Percentiles rank a stretch among this genome's conserved stretches.
These are phyloP conservation scores for Lichtheimia ramosa DNA, from an alignment of 371 early-diverging fungal species.

Conservation along the genomic window DNA sequence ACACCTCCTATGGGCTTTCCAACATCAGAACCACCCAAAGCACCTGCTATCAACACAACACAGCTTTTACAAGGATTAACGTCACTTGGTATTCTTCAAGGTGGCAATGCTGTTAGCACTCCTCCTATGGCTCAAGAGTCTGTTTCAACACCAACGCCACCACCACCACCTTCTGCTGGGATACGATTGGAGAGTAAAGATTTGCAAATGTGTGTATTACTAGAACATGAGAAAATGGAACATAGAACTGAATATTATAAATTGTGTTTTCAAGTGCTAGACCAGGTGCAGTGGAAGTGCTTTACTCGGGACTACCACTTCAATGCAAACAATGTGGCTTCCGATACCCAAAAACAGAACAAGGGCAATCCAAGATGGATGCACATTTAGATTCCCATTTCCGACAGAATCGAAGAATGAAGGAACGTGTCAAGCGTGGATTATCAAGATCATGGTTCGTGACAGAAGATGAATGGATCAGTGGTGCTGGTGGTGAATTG, in stretches of 20 bases:
- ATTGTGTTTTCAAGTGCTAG: slow-evolving; percentile 42
- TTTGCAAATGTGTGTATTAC: slow-evolving; percentile 35
- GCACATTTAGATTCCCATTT: slow-evolving; percentile 94
- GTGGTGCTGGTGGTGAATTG: slow-evolving; percentile 43
- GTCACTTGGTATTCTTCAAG: slow-evolving; percentile 34
- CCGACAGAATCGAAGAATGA: slow-evolving; percentile 82
- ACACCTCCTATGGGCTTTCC: not conserved
- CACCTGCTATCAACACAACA: slow-evolving; percentile 24
- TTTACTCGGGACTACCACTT: slow-evolving; percentile 75
- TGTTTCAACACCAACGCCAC: not conserved
- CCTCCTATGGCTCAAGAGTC: not conserved
- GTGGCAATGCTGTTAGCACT: not conserved
- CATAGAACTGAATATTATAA: too few relatives aligned
- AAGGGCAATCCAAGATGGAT: slow-evolving; percentile 74
- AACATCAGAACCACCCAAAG: slow-evolving; percentile 8
- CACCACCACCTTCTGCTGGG: not conserved
- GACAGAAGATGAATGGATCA: slow-evolving; percentile 61
- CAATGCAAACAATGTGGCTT: slow-evolving; percentile 93
- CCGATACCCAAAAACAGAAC: slow-evolving; percentile 70
- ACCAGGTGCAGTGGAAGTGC: slow-evolving; percentile 58
- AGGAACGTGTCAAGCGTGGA: slow-evolving; percentile 74
- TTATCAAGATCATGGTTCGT: slow-evolving; percentile 88
- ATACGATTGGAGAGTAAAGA: slow-evolving; percentile 44
- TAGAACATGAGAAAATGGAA: slow-evolving; percentile 16
- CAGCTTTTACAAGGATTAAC: slow-evolving; percentile 40